Percentiles rank a stretch among this genome's conserved stretches.
Conservation (phyloP, 345 rosid genomes). For the Noccaea caerulescens region DNA sequence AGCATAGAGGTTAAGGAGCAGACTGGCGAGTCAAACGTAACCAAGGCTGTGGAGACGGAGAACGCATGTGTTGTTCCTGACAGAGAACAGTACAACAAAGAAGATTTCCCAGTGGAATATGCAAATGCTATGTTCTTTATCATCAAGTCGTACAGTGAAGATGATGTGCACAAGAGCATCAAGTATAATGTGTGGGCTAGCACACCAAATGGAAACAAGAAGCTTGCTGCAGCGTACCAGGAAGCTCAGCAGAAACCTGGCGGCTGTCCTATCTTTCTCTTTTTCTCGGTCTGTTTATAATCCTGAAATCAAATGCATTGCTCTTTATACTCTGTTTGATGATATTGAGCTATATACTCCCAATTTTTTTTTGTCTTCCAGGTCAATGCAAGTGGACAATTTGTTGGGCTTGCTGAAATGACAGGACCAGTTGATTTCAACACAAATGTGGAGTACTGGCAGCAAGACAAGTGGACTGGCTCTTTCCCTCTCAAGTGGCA, state of each 20-base stretch:
- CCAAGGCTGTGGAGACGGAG: conserved; percentile 51
- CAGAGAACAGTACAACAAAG: conserved; percentile 65
- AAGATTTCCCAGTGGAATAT: conserved; percentile 71
- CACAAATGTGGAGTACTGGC: conserved; percentile 85
- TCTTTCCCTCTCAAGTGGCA: conserved; percentile 95
- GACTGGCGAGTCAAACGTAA: conserved; percentile 46
- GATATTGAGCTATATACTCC: background rate
- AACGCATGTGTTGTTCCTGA: conserved; percentile 50
- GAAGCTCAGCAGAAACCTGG: conserved; percentile 77
- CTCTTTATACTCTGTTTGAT: background rate
- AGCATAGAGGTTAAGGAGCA: conserved; percentile 58
- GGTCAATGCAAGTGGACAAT: conserved; percentile 98
- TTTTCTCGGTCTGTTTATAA: conserved; percentile 75
- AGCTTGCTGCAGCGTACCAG: conserved; percentile 87
- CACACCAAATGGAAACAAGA: conserved; percentile 94
- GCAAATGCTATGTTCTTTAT: conserved; percentile 77
- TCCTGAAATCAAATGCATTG: background rate
- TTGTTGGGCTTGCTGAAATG: conserved; percentile 96
- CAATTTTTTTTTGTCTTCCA: conserved; percentile 25
- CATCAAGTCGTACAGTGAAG: conserved; percentile 97
- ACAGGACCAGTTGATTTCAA: conserved; percentile 83
- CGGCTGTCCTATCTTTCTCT: conserved; percentile 76
- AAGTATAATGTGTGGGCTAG: conserved; percentile 96
- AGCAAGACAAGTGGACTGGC: conserved; percentile 98
- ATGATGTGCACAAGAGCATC: conserved; percentile 94